Percentiles rank a stretch among this genome's conserved stretches.
Conservation (phyloP, 2,329 filamentous ascomycete genomes). For the Hawksworthiomyces lignivorus region DNA sequence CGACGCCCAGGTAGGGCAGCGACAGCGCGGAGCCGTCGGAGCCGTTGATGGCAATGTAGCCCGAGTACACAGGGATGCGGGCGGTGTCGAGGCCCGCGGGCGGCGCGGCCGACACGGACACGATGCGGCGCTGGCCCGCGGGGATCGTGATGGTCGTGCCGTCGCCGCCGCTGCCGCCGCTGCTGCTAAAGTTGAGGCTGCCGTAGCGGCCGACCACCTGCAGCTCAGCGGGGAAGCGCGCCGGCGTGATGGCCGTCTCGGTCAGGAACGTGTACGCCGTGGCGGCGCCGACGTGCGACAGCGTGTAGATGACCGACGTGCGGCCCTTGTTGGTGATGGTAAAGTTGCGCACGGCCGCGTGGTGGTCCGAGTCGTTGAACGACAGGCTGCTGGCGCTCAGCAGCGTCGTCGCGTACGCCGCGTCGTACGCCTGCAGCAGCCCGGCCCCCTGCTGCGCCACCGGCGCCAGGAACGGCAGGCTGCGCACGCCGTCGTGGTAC, state of each 20-base stretch:
- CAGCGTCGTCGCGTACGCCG: conserved; percentile 45
- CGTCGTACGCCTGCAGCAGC: conserved; percentile 52
- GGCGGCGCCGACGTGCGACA: conserved; percentile 42
- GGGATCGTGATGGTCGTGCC: conserved; percentile 34
- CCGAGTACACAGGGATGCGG: conserved; percentile 41
- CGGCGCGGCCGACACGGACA: conserved; percentile 38
- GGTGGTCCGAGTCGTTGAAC: conserved; percentile 58
- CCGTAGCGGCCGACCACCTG: conserved; percentile 28
- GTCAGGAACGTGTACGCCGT: conserved; percentile 38
- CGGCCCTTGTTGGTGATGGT: conserved; percentile 46
- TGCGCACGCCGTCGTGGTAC: conserved; percentile 36
- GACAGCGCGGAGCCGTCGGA: conserved; percentile 31
- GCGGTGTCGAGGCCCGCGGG: conserved; percentile 28
- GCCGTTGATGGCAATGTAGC: conserved; percentile 38
- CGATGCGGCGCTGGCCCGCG: conserved; percentile 33
- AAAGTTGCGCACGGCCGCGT: conserved; percentile 41
- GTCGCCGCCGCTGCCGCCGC: conserved; percentile 9
- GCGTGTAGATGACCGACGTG: conserved; percentile 41
- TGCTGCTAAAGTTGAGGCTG: conserved; percentile 32
- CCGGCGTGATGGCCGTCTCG: conserved; percentile 25
- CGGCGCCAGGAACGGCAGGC: conserved; percentile 36
- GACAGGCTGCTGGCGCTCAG: conserved; percentile 50
- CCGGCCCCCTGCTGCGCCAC: conserved; percentile 55
- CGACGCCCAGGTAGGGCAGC: conserved; percentile 32
- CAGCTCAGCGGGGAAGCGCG: conserved; percentile 38